Percentiles rank a stretch among this genome's conserved stretches.
Evolutionary conservation across 495 filamentous ascomycete genomes (phyloP).

Genomic region (Xylaria intraflava): DNA sequence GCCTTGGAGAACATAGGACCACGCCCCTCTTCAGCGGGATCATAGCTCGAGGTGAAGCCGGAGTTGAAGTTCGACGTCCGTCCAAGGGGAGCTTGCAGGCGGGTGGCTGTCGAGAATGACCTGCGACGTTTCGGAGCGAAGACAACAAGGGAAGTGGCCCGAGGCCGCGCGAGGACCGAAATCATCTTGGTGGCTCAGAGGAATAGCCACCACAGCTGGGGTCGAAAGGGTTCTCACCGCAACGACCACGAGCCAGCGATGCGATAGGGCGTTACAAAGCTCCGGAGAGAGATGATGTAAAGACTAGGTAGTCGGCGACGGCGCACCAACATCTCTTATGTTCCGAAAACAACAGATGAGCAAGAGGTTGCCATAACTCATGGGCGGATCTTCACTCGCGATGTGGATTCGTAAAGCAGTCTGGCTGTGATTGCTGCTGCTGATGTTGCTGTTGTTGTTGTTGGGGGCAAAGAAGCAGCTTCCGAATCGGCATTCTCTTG

Average conservation of each 20-base stretch:
- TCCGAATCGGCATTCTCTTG: constrained; percentile 1
- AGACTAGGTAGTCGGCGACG: background rate
- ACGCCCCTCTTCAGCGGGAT: constrained; percentile 49
- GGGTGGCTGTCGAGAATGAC: constrained; percentile 27
- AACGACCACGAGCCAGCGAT: background rate
- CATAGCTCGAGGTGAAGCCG: constrained; percentile 68
- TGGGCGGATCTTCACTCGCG: background rate
- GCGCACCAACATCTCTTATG: background rate
- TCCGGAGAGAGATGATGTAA: background rate
- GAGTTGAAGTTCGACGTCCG: constrained; percentile 36
- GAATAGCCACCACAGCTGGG: background rate
- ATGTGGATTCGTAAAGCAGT: background rate
- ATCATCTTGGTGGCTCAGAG: constrained; percentile 21
- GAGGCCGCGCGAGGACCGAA: constrained; percentile 29
- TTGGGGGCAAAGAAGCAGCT: background rate
- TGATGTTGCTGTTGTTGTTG: background rate
- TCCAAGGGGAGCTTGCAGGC: constrained; percentile 22
- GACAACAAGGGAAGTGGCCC: constrained; percentile 12
- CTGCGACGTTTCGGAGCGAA: constrained; percentile 15
- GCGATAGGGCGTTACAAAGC: background rate
- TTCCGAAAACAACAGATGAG: background rate
- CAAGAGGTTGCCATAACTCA: background rate
- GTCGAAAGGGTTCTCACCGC: background rate
- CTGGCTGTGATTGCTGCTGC: background rate
- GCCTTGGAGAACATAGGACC: constrained; percentile 44